Base-by-base conservation (phyloP, 108 stramenopile species). In the Pseudonitzschia multiseries region DNA sequence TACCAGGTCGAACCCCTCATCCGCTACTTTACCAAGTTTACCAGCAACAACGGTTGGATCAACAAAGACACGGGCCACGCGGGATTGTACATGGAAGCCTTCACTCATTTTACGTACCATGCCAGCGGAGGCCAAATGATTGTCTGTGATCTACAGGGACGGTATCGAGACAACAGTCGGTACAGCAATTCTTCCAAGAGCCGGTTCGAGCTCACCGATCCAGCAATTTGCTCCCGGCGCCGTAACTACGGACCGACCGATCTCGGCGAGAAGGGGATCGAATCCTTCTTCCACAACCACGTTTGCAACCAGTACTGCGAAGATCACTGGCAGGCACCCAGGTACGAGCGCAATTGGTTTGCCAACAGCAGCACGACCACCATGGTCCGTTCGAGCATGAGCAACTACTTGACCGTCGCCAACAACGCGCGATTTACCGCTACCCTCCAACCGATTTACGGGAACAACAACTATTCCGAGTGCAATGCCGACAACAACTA, bases 111-210 rank as follows among this genome's bases (percentile, higher is more conserved):
- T 70, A 77, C 89, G 0, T 93, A 86, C 57, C 83, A 86, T 56
- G 60, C 70, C 15, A 82, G 85, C 14, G 80, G 82, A 28, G 89
- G 92, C 18, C 80, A 75, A 28, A 40, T 84, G 52, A 79, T 92
- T 57, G 87, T 92, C 18, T 87, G 86, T 41, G 91, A 92, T 71
- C 52, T 92, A 36, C 91, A 91, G 70, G 89, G 86, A 14, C 70
- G 86, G 8, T 82, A 83, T 62, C 62, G 48, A 32, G 15, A 70
- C 57, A 68, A 48, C 18, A 48, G 2, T 48, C 46, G 46, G 17
- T 82, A 52, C 48, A 26, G 24, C 24, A 73, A 50, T 1, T 6
- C 36, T 36, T 67, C 61, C 57, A 48, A 48, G 46, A 18, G 17
- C 2, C 46, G 85, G n/a, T 85, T 89, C 59, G 86, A 83, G 56